phyloP scores from a whole-genome alignment of 805 yeast species.

The Grigorovia humatica region DNA sequence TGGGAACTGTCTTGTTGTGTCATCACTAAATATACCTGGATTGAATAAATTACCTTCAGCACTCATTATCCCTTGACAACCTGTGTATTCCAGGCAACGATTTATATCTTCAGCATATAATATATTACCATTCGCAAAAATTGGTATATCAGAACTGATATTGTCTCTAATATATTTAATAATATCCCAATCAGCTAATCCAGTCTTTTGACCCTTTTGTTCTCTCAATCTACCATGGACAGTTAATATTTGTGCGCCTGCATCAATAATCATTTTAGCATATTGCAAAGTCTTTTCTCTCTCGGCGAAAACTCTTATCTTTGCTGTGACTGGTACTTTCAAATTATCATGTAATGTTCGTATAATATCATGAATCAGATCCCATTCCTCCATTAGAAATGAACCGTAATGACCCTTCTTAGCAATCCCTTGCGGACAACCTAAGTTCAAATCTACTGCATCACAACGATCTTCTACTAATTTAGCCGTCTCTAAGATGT shows the following conservation, averaged over 20 bases:
- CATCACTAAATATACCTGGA: constrained; percentile 71
- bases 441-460: constrained; percentile 90
- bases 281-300: constrained; percentile 74
- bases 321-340: constrained; percentile 86
- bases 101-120: constrained; percentile 76
- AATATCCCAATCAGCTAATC: constrained; percentile 87
- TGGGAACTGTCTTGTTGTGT: constrained; percentile 61
- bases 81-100: constrained; percentile 52
- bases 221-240: constrained; percentile 95
- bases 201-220: constrained; percentile 95
- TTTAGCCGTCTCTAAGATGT: constrained; percentile 69
- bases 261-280: constrained; percentile 77
- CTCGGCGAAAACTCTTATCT: constrained; percentile 81
- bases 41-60: constrained; percentile 93
- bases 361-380: constrained; percentile 59
- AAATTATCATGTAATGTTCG: constrained; percentile 63
- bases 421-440: constrained; percentile 98
- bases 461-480: constrained; percentile 77
- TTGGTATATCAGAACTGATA: constrained; percentile 68
- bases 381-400: constrained; percentile 96
- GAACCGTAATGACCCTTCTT: constrained; percentile 91
- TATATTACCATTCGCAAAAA: constrained; percentile 92
- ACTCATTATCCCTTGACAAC: constrained; percentile 89
- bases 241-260: constrained; percentile 93
- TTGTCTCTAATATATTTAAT: constrained; percentile 68